Evolutionary conservation across 495 filamentous ascomycete species (phyloP).

Genomic region (Amniculicola lignicola): DNA sequence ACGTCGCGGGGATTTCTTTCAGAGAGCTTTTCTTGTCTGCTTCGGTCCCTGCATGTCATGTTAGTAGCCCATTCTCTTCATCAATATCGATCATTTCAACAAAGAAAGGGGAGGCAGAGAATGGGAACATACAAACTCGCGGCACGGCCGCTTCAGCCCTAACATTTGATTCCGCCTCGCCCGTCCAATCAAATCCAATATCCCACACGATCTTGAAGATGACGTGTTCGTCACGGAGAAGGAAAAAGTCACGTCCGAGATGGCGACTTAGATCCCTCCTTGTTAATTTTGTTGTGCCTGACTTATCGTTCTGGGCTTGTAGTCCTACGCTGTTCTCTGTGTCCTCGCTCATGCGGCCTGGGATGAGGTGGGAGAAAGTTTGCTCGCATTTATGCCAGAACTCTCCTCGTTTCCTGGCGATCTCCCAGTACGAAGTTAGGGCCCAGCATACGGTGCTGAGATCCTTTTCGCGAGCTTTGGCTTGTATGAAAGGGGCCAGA

Average conservation of each 20-base stretch:
- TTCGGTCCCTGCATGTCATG: slow-evolving; percentile 40
- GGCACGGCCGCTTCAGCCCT: slow-evolving; percentile 48
- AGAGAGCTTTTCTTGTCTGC: slow-evolving; percentile 49
- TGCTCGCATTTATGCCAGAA: slow-evolving; percentile 35
- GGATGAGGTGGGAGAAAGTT: slow-evolving; percentile 23
- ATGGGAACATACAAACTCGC: slow-evolving; percentile 47
- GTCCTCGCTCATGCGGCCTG: slow-evolving; percentile 37
- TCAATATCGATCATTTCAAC: not conserved
- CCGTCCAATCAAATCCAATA: slow-evolving; percentile 62
- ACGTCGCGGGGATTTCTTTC: slow-evolving; percentile 50
- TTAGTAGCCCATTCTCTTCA: not conserved
- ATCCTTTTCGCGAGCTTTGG: slow-evolving; percentile 31
- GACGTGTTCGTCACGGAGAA: slow-evolving; percentile 22
- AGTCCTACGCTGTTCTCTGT: slow-evolving; percentile 21
- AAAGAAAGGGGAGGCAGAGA: no score
- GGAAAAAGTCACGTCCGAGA: slow-evolving; percentile 25
- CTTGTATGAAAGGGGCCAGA: slow-evolving; percentile 30
- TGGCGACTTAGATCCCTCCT: slow-evolving; percentile 29
- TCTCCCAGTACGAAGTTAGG: slow-evolving; percentile 35
- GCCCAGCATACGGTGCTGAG: slow-evolving; percentile 33
- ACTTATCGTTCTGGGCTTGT: slow-evolving; percentile 10
- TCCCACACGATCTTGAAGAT: slow-evolving; percentile 45
- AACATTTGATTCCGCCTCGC: slow-evolving; percentile 56
- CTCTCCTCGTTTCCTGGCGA: slow-evolving; percentile 32
- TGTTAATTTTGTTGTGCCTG: slow-evolving; percentile 17